Evolutionary conservation across 2,329 filamentous ascomycete genomes (phyloP), one percentile per base, ranked within the genome.

Genomic region (Berkeleyomyces basicola): DNA sequence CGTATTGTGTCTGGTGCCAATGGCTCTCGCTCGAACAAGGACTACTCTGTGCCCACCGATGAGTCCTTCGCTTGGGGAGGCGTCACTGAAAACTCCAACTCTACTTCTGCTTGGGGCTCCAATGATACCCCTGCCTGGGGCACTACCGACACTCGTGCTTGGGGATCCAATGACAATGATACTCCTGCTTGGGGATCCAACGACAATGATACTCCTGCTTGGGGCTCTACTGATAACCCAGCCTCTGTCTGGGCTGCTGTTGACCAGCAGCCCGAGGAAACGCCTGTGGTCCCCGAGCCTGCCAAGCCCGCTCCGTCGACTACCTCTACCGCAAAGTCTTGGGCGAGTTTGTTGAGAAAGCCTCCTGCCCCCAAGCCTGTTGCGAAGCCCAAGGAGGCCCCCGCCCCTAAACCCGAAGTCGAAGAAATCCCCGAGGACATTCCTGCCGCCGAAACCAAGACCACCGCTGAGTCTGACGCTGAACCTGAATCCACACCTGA

Each of bases 301-400:
- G 68, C 74, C 61, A 70, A 75, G 67, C 68, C 74, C 61, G 70
- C 74, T 63, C 70, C 73, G 62, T 23, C 23, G 23, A 23, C 23
- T 23, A 23, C 47, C 9, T 69, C 75, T 49, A 71, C 72, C 65
- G 71, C 72, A 63, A 85, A 84, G 76, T 85, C 82, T 36, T 90
- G 87, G 87, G 87, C 87, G 44, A 88, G 85, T 73, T 85, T 90
- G 79, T 81, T 90, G 66, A 81, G 81, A 69, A 77, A 82, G 71
- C 77, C 84, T 43, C 77, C 79, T 51, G 73, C 71, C 53, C 79
- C 78, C 49, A 86, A 86, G 75, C 76, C 79, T 47, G 75, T 79
- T 44, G 78, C 82, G 46, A 79, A 79, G 73, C 74, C 77, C 58
- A 79, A 78, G 70, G 76, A 81, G 68, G 69, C 72, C n/a, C 72